Evolutionary conservation across 345 rosid genomes (phyloP).

Genomic region (Eucalyptus erythrocorys): DNA sequence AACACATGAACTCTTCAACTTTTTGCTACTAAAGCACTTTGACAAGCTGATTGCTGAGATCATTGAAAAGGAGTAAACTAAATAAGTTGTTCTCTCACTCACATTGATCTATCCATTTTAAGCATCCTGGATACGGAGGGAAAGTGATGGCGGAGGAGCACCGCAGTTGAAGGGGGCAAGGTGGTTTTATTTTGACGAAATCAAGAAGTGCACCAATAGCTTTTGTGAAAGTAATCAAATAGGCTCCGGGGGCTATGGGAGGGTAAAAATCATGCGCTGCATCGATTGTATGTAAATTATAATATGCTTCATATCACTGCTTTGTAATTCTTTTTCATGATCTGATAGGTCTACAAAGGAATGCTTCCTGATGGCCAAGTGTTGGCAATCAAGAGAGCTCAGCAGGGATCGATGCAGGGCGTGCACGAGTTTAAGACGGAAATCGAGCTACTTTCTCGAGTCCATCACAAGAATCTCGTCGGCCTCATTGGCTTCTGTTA

Average conservation of each 20-base stretch:
- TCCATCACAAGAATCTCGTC: slow-evolving; percentile 91
- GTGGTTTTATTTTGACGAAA: slow-evolving; percentile 93
- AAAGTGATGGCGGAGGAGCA: slow-evolving; percentile 79
- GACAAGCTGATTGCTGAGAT: not conserved
- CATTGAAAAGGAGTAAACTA: not conserved
- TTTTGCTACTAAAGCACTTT: not conserved
- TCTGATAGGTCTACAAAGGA: slow-evolving; percentile 70
- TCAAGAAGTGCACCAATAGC: slow-evolving; percentile 57
- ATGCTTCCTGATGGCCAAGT: slow-evolving; percentile 61
- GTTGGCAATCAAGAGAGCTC: slow-evolving; percentile 88
- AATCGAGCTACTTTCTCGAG: slow-evolving; percentile 89
- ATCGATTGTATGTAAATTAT: not conserved
- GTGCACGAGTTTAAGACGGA: slow-evolving; percentile 92
- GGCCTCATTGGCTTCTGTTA: slow-evolving; percentile 89
- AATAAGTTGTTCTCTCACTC: not conserved
- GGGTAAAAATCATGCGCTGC: slow-evolving; percentile 19
- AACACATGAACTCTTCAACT: not conserved
- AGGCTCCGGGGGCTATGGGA: slow-evolving; percentile 93
- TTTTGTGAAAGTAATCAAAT: slow-evolving; percentile 63
- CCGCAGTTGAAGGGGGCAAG: slow-evolving; percentile 94
- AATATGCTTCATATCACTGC: not conserved
- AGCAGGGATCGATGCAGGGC: slow-evolving; percentile 88
- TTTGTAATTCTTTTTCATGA: not conserved
- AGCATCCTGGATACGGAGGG: slow-evolving; percentile 88
- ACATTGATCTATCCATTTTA: not conserved